These are phyloP conservation scores for Microdochium bolleyi DNA, from an alignment of 2,329 filamentous ascomycete genomes.

Conservation along the genomic window DNA sequence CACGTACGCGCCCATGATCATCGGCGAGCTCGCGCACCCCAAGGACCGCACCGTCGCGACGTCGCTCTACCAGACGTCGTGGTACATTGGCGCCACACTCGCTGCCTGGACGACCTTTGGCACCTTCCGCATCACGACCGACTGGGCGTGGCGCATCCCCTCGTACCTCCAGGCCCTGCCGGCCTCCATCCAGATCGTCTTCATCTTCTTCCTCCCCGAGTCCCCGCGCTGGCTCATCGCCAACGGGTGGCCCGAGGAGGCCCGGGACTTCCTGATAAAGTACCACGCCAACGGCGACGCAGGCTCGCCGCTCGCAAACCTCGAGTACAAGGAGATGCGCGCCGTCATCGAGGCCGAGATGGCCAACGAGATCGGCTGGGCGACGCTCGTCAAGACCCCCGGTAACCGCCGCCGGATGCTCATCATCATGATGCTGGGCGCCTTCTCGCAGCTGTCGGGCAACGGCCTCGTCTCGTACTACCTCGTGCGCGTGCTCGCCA, in stretches of 20 bases:
- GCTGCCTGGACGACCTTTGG: conserved; percentile 43
- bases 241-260: neutral
- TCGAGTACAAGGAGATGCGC: conserved; percentile 10
- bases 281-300: conserved; percentile 37
- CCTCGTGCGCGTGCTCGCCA: neutral
- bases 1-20: neutral
- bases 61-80: neutral
- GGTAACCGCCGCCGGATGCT: neutral
- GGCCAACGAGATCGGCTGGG: neutral
- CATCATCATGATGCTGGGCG: neutral
- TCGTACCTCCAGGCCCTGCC: neutral
- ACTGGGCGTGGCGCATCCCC: neutral
- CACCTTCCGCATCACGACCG: conserved; percentile 23
- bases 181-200: neutral
- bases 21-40: neutral
- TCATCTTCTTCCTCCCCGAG: conserved; percentile 1
- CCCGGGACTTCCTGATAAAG: conserved; percentile 4
- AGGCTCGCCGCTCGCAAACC: conserved; percentile 36
- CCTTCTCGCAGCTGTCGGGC: neutral
- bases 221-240: neutral
- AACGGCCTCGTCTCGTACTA: conserved; percentile 1
- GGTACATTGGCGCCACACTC: conserved; percentile 42
- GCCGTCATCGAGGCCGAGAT: neutral
- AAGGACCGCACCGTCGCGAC: neutral
- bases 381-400: neutral